phyloP scores from a whole-genome alignment of 2,329 filamentous ascomycete genomes.

The Metarhizium sp. region DNA sequence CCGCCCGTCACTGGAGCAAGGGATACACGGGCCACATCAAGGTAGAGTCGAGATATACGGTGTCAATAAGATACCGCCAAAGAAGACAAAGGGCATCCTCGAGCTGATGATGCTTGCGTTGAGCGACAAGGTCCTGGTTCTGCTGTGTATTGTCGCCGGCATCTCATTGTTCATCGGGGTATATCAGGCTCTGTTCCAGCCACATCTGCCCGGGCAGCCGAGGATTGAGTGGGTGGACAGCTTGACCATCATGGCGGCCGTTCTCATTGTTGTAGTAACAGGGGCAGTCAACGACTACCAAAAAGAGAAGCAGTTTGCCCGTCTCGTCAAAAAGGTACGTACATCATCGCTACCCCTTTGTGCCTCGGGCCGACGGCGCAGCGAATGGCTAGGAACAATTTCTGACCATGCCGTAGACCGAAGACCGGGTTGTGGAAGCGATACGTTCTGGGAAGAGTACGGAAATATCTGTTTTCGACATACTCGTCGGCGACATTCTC shows the following conservation, averaged over 20 bases:
- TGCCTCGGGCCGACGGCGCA: too few relatives aligned
- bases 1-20: neutral
- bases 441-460: constrained; percentile 56
- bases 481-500: constrained; percentile 61
- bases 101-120: neutral
- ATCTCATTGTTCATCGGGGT: constrained; percentile 58
- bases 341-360: neutral
- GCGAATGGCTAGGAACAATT: neutral
- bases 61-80: neutral
- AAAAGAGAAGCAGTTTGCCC: constrained; percentile 56
- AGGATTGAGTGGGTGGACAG: constrained; percentile 57
- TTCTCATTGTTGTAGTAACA: constrained; percentile 6
- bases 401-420: constrained; percentile 28
- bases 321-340: constrained; percentile 40
- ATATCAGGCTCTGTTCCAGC: constrained; percentile 51
- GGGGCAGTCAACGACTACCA: constrained; percentile 55
- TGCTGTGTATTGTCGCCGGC: constrained; percentile 55
- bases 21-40: neutral
- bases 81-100: constrained; percentile 1
- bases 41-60: neutral
- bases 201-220: constrained; percentile 31
- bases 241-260: constrained; percentile 42
- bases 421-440: constrained; percentile 53
- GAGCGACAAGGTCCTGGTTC: constrained; percentile 42
- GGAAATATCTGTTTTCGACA: constrained; percentile 56